These are phyloP conservation scores for Barbarea vulgaris DNA, from an alignment of 345 rosid species.

Conservation along the genomic window DNA sequence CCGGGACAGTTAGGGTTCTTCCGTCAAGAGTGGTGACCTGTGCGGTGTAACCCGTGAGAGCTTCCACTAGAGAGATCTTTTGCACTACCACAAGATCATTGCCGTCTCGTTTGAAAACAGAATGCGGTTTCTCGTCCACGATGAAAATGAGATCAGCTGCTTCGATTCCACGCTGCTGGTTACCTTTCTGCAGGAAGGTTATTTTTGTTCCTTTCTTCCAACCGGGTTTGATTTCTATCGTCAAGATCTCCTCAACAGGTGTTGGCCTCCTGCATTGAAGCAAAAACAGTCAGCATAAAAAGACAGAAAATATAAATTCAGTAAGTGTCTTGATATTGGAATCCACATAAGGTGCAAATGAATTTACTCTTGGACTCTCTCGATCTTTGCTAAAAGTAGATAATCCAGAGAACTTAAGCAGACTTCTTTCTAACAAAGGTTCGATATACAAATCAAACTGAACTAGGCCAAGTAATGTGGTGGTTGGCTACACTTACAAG, in stretches of 20 bases:
- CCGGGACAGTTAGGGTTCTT: constrained; percentile 53
- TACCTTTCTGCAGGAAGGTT: constrained; percentile 79
- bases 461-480: too few relatives aligned
- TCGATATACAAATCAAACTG: background rate
- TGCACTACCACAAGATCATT: constrained; percentile 70
- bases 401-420: background rate
- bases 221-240: constrained; percentile 82
- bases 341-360: background rate
- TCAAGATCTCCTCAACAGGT: constrained; percentile 69
- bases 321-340: background rate
- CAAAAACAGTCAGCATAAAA: background rate
- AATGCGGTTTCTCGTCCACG: constrained; percentile 84
- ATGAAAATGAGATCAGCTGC: constrained; percentile 79
- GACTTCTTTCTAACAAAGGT: background rate
- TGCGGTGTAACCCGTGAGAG: constrained; percentile 69
- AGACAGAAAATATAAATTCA: background rate
- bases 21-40: constrained; percentile 77
- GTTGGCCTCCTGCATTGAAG: constrained; percentile 57
- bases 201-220: constrained; percentile 93
- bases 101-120: constrained; percentile 80
- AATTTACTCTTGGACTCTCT: background rate
- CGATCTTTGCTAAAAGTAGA: background rate
- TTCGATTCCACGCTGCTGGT: constrained; percentile 63
- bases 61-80: constrained; percentile 76
- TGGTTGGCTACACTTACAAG: background rate